These are phyloP conservation scores for Cutaneotrichosporon sp. DNA, from an alignment of 1,284 basidiomycete species.

Conservation along the genomic window DNA sequence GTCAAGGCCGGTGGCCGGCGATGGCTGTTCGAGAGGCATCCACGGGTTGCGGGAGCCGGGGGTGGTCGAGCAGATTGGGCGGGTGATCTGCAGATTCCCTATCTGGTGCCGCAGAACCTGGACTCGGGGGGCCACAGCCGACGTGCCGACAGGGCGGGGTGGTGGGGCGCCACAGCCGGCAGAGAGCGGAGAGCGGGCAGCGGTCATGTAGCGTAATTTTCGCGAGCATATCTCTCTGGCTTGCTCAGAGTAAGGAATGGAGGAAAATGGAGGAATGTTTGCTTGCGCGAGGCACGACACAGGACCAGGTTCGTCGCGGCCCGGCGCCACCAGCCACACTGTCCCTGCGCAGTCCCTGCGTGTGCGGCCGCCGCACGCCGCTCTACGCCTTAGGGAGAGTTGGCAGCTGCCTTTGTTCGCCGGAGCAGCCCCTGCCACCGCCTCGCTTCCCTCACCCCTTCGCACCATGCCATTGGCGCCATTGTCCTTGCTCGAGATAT, in stretches of 20 bases:
- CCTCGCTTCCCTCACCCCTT: not conserved
- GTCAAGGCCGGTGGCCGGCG: too few species aligned
- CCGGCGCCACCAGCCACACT: not conserved
- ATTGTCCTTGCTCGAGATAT: not conserved
- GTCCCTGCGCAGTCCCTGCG: not conserved
- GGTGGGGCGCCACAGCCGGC: too few species aligned
- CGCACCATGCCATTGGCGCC: not conserved
- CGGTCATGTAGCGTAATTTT: too few species aligned
- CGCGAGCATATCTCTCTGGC: too few species aligned
- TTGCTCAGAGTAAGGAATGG: too few species aligned
- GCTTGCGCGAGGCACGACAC: too few species aligned
- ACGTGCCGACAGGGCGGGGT: not conserved
- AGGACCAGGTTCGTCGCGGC: too few species aligned
- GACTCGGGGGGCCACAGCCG: not conserved
- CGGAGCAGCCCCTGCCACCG: not conserved
- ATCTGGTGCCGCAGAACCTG: not conserved
- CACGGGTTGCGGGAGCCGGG: too few species aligned
- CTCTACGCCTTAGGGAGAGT: not conserved
- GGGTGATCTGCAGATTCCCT: not conserved
- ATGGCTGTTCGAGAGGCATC: too few species aligned
- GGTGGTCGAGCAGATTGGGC: constrained; percentile 1
- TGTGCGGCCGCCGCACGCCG: not conserved
- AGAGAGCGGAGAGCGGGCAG: too few species aligned
- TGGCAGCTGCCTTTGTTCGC: not conserved
- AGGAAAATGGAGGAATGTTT: too few species aligned